Percentiles rank a stretch among this genome's conserved stretches.
Evolutionary conservation across 257 asterid species (phyloP).

Genomic region (Solanum dulcamara): DNA sequence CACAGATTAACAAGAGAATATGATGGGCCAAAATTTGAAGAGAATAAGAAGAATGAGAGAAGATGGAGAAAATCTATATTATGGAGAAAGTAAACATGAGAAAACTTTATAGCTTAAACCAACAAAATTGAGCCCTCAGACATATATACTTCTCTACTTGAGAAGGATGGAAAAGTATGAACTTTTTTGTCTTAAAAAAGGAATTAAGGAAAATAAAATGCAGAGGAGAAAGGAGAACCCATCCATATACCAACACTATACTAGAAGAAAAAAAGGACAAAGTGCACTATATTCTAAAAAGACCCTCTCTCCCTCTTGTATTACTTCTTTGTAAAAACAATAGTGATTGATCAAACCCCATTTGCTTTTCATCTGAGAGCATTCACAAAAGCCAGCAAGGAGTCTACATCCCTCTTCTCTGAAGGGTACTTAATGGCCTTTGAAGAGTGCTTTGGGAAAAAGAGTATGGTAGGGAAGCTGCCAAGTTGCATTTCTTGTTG

Average conservation of each 20-base stretch:
- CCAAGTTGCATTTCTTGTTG: slow-evolving; percentile 52
- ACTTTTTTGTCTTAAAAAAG: neutral
- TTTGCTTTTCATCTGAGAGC: slow-evolving; percentile 37
- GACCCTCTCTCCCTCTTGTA: neutral
- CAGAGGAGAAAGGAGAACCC: slow-evolving; percentile 10
- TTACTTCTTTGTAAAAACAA: neutral
- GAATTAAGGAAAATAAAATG: neutral
- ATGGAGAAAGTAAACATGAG: neutral
- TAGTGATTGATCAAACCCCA: neutral
- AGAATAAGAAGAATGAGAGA: neutral
- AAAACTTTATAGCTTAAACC: neutral
- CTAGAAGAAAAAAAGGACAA: neutral
- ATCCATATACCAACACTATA: neutral
- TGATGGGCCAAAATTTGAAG: too few relatives aligned
- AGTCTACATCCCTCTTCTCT: slow-evolving; percentile 72
- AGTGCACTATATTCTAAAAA: neutral
- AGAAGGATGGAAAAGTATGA: neutral
- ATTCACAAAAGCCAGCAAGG: slow-evolving; percentile 65
- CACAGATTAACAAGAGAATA: too few relatives aligned
- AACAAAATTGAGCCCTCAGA: neutral
- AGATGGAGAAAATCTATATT: neutral
- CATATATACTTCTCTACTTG: neutral
- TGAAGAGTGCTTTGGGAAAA: slow-evolving; percentile 61
- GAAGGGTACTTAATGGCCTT: slow-evolving; percentile 61
- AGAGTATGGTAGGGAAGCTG: slow-evolving; percentile 71